Base-by-base conservation (phyloP, 2,329 filamentous ascomycete species). In the Penicillium freii region DNA sequence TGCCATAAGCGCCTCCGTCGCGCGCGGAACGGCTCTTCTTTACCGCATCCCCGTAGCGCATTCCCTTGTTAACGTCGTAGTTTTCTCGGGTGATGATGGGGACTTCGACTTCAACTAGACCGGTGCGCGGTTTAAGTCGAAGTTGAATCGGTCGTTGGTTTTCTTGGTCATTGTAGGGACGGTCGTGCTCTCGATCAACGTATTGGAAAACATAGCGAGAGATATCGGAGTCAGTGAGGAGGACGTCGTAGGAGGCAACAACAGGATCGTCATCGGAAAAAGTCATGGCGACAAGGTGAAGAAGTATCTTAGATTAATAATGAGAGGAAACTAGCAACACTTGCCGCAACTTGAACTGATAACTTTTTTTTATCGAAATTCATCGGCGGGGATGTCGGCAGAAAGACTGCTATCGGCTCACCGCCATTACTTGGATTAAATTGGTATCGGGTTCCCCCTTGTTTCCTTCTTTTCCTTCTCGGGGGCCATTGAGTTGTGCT, bases 91-190 rank as follows among this genome's bases (percentile, higher is more conserved):
- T 87, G 78, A 87, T 86, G 66, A 97, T 81, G 5, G 91, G 91
- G n/a, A 97, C 83, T 73, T 99, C 94, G 51, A 97, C 81, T 77
- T 99, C 94, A 56, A 97, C 81, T 77, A 97, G 90, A 55, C 92
- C 92, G 0, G 90, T 85, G 56, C 83, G 78, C 15, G 87, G 84
- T 78, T 97, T 99, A 72, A 96, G 79, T 64, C 93, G 91, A 68
- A 97, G 80, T 66, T 89, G 86, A 17, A 84, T 79, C 11, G 93
- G 89, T 54, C 82, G 80, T 31, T 83, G 80, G 17, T 78, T 76
- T 51, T 78, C 75, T 13, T 76, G 71, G 23, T 84, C 81, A 54
- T 83, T 83, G 75, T 89, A 88, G 6, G 84, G 81, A 61, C 87
- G 82, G 40, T 84, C 80, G 57, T 85, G 80, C 39, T 81, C 81